These are phyloP conservation scores for Biscutella laevigata DNA, from an alignment of 441 rosid species.

Conservation along the genomic window DNA sequence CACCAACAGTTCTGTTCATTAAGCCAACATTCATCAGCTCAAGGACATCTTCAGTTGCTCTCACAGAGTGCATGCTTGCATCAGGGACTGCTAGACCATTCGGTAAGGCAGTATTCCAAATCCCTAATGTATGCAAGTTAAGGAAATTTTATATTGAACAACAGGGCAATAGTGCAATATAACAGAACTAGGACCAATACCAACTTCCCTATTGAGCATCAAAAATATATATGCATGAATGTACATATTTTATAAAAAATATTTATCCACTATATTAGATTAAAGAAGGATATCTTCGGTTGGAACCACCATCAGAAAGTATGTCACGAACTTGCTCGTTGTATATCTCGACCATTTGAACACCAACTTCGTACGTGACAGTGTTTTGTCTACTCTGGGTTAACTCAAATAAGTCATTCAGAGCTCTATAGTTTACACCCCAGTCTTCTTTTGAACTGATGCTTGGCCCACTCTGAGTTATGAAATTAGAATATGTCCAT, in stretches of 20 bases:
- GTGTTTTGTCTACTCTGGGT: constrained; percentile 55
- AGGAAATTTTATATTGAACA: constrained; percentile 28
- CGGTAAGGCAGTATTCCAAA: constrained; percentile 64
- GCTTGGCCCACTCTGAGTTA: constrained; percentile 73
- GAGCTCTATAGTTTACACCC: constrained; percentile 93
- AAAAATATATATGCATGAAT: neutral
- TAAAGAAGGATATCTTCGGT: constrained; percentile 70
- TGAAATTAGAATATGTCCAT: constrained; percentile 9
- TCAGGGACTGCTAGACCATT: constrained; percentile 95
- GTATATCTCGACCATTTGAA: constrained; percentile 95
- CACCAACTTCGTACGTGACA: constrained; percentile 57
- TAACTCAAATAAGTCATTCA: constrained; percentile 76
- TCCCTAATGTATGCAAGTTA: constrained; percentile 88
- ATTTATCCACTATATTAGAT: neutral
- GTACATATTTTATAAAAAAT: neutral
- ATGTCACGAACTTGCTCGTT: too few species aligned
- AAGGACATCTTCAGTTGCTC: constrained; percentile 70
- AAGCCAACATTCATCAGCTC: constrained; percentile 76
- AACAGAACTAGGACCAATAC: constrained; percentile 1
- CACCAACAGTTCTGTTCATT: constrained; percentile 77
- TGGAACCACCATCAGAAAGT: constrained; percentile 51
- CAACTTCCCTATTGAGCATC: neutral
- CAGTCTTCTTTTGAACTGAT: constrained; percentile 65
- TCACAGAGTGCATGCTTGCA: constrained; percentile 78
- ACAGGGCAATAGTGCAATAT: neutral